Conservation (phyloP, 192 early-diverging fungal genomes). For the Oehlia diaphana region DNA sequence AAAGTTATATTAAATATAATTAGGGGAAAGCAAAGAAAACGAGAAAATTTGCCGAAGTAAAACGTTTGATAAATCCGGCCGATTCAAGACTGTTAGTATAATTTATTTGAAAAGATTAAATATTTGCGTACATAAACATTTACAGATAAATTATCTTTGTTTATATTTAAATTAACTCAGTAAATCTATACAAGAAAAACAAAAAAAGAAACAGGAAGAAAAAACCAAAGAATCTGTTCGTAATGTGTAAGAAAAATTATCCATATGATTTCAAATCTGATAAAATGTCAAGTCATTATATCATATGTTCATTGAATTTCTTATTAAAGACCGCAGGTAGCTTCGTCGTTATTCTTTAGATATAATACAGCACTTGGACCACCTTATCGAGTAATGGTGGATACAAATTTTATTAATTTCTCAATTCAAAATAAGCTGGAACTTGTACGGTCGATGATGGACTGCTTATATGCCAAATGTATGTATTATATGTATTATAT, state of each 20-base stretch:
- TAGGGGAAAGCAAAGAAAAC: slow-evolving; percentile 90
- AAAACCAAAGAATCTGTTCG: slow-evolving; percentile 70
- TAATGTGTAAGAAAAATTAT: slow-evolving; percentile 61
- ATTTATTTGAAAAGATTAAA: slow-evolving; percentile 16
- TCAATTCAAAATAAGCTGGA: slow-evolving; percentile 99
- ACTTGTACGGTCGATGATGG: slow-evolving; percentile 96
- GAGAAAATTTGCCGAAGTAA: slow-evolving; percentile 92
- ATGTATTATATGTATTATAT: slow-evolving; percentile 35
- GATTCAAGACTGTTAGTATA: slow-evolving; percentile 82
- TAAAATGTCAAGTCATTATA: not conserved
- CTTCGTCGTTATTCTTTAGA: slow-evolving; percentile 95
- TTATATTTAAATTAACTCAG: slow-evolving; percentile 20
- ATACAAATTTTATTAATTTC: slow-evolving; percentile 99
- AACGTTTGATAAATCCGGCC: slow-evolving; percentile 88
- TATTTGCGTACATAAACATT: not conserved
- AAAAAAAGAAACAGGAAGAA: slow-evolving; percentile 63
- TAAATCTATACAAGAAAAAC: slow-evolving; percentile 64
- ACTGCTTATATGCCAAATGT: slow-evolving; percentile 98
- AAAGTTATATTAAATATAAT: not conserved
- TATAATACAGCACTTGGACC: slow-evolving; percentile 94
- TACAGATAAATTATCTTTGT: not conserved
- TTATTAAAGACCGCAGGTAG: slow-evolving; percentile 74
- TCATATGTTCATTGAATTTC: not conserved
- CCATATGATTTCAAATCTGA: slow-evolving; percentile 4
- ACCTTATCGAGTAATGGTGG: slow-evolving; percentile 94